phyloP scores from a whole-genome alignment of 768 basidiomycete species.

The Trametes elegans region DNA sequence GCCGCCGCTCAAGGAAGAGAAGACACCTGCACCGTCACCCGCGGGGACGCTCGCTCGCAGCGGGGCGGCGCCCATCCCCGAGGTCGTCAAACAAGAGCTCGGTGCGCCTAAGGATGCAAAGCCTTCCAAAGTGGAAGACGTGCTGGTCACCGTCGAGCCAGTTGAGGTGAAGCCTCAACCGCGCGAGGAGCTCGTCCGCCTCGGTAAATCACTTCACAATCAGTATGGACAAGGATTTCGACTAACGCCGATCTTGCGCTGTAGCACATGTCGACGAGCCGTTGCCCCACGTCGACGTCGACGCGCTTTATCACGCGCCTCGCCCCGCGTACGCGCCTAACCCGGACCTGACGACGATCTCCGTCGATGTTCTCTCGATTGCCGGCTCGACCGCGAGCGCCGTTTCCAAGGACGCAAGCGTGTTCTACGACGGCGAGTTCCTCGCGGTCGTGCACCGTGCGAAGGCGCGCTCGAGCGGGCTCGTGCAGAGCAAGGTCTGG shows the following conservation, averaged over 20 bases:
- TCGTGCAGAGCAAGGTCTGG: constrained; percentile 73
- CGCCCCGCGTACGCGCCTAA: constrained; percentile 27
- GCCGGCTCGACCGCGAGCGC: constrained; percentile 46
- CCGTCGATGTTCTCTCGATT: constrained; percentile 71
- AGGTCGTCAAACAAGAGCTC: background rate
- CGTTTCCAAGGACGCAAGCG: constrained; percentile 42
- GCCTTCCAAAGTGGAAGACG: background rate
- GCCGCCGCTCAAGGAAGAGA: constrained; percentile 68
- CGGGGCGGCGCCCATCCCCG: background rate
- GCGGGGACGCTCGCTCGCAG: constrained; percentile 48
- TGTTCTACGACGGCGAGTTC: constrained; percentile 76
- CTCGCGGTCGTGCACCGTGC: constrained; percentile 66
- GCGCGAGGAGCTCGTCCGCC: constrained; percentile 1
- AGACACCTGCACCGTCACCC: constrained; percentile 56
- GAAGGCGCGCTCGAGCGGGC: constrained; percentile 61
- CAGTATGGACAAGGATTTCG: background rate
- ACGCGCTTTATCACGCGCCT: constrained; percentile 39
- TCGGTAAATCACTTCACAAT: constrained; percentile 9
- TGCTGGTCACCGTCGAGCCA: background rate
- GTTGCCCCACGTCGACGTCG: constrained; percentile 49
- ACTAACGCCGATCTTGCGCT: background rate
- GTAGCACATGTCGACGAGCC: constrained; percentile 42
- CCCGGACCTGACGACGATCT: constrained; percentile 51
- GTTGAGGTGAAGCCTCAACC: background rate
- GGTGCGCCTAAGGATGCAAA: background rate